Evolutionary conservation across 129 eudicot genomes (phyloP), one percentile per base, ranked within the genome.

Genomic region (Silybum marianum): DNA sequence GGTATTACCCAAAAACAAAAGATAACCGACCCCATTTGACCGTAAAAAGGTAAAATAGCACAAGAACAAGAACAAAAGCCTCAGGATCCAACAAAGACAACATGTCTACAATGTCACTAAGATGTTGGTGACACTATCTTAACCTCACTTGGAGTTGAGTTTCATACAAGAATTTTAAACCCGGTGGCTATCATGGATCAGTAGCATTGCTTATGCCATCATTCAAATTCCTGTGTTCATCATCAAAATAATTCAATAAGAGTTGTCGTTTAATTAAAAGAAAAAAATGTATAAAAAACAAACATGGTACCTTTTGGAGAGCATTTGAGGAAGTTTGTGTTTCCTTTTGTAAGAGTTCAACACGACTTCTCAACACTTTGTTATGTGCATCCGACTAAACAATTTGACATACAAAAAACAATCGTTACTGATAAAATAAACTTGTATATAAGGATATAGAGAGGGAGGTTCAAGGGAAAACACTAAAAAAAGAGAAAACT

Each of bases 361-460:
- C 81, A 60, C 89, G 89, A 76, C 78, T 88, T 78, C 74, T 85
- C 73, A 82, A 67, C 6, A 71, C 65, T 12, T 73, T 34, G 21
- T 90, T 86, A 77, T 86, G 83, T 25, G 88, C 86, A 85, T 92
- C 94, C 7, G 81, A 84, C 97, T 92, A 71, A 75, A 71, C 73
- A 60, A 54, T 21, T 44, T 70, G 68, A 75, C 82, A 80, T 77
- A 48, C 2, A 42, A 42, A 72, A 44, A 28, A 40, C 54, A 9
- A n/a, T 11, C 75, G 30, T 22, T 73, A 25, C 39, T 34, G 39
- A 34, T 34, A 4, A 10, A 72, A 72, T 22, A 28, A 42, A 19
- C 62, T 70, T 83, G 48, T 83, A 36, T 13, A 63, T 13, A 39
- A 54, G 25, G 28, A 34, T 36, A 34, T 0, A 28, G 30, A 28